Evolutionary conservation across 2,329 filamentous ascomycete species (phyloP), one percentile per base, ranked within the genome.

Genomic region (Ophiostoma sp.): DNA sequence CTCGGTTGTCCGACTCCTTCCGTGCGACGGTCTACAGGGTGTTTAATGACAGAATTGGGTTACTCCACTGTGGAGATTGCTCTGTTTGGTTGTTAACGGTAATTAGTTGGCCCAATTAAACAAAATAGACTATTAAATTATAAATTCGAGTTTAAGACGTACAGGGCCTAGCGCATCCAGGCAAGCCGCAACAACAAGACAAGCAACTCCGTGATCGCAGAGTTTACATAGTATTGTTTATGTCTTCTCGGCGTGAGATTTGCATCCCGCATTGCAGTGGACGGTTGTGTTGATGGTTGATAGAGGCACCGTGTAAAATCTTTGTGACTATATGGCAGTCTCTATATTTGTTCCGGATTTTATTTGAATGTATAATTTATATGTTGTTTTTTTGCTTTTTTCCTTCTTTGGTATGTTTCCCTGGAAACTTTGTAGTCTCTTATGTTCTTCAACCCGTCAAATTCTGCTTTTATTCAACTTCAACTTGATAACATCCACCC

Each of bases 1-100:
- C 68, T 69, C 64, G 68, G 64, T 27, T 67, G 65, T 69, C 39
- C 62, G 64, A 67, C 33, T 69, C 64, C 39, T 67, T 41, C 64
- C 68, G 57, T 64, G 44, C 60, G 48, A 52, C 17, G 20, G 39
- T 11, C 2, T 57, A 57, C 52, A 57, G 23, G 10, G 23, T 31
- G 52, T 27, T 27, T 57, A 27, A 10, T 64, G 60, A 64, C 60
- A 64, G 33, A 64, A 64, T 35, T 15, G 60, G 60, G 60, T 36
- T 23, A 35, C 3, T 20, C 20, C n/a, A 54, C 60, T 67, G 64
- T 69, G 68, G 68, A 57, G 62, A n/a, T 5, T 41, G 44, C 35
- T 60, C 15, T 36, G 17, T 27, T n/a, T 15, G 60, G 31, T 39
- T n/a, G 31, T 64, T 27, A 27, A 27, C n/a, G 52, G n/a, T 57